Conservation (phyloP, 2,329 filamentous ascomycete species). For the Aphanoascus verrucosus region DNA sequence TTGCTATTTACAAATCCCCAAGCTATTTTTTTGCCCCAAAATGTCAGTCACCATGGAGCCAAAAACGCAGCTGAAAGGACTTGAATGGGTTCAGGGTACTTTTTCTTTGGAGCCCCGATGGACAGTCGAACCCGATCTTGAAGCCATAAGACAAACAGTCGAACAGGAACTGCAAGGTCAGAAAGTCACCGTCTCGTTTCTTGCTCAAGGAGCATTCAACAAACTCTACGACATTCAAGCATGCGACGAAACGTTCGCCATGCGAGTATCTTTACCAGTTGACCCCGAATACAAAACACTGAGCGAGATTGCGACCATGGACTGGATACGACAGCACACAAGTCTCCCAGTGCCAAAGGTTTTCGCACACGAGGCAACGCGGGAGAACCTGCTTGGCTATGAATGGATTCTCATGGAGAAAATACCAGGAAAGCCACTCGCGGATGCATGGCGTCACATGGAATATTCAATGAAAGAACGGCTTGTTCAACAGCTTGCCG, state of each 20-base stretch:
- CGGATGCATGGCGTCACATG: conserved; percentile 24
- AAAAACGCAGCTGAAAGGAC: neutral
- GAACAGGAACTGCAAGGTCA: neutral
- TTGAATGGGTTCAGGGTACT: neutral
- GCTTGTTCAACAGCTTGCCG: conserved; percentile 25
- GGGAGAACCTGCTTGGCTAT: conserved; percentile 17
- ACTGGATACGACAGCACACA: conserved; percentile 17
- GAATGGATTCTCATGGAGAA: conserved; percentile 24
- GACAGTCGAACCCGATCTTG: neutral
- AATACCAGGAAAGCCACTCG: conserved; percentile 9
- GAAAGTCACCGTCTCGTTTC: conserved; percentile 6
- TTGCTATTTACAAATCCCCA: no score
- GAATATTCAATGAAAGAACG: conserved; percentile 25
- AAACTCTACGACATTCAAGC: conserved; percentile 14
- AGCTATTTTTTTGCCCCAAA: neutral
- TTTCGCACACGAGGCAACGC: conserved; percentile 11
- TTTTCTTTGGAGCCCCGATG: neutral
- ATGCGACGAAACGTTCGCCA: conserved; percentile 16
- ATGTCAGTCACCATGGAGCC: neutral
- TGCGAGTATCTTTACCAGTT: conserved; percentile 20
- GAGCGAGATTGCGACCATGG: conserved; percentile 20
- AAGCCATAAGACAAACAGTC: neutral
- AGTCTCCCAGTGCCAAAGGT: conserved; percentile 18
- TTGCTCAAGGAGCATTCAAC: conserved; percentile 16
- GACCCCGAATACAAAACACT: conserved; percentile 18